Evolutionary conservation across 2,329 filamentous ascomycete genomes (phyloP).

Genomic region (Diplodia seriata): DNA sequence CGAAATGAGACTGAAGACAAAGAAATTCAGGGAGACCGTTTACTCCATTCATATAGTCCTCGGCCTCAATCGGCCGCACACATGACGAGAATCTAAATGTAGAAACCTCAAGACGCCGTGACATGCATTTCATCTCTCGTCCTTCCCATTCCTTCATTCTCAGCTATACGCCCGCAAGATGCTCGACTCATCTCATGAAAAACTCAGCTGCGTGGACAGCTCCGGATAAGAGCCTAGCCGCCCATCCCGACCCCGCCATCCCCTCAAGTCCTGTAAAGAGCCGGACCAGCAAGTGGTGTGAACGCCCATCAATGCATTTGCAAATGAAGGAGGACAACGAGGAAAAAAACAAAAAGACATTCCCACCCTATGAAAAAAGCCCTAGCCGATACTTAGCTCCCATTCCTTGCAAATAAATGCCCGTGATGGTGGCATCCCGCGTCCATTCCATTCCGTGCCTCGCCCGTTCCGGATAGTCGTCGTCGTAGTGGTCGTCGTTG

Average conservation of each 20-base stretch:
- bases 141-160: background rate
- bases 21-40: background rate
- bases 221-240: background rate
- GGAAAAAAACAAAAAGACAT: too few species aligned
- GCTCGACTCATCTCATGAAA: background rate
- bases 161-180: too few species aligned
- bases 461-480: background rate
- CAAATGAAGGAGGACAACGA: too few species aligned
- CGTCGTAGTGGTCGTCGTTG: background rate
- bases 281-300: too few species aligned
- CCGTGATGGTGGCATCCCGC: too few species aligned
- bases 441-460: background rate
- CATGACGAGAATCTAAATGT: background rate
- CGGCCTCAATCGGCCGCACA: too few species aligned
- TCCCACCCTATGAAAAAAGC: background rate
- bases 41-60: background rate
- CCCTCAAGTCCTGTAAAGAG: background rate
- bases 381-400: slow-evolving; percentile 7
- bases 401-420: background rate
- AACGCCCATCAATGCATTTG: too few species aligned
- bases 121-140: too few species aligned
- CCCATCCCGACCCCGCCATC: background rate
- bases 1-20: background rate
- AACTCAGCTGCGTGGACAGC: background rate
- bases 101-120: background rate